Percentiles rank a stretch among this genome's conserved stretches.
phyloP scores from a whole-genome alignment of 2,329 filamentous ascomycete genomes.

The Taxawa tesnikishii region DNA sequence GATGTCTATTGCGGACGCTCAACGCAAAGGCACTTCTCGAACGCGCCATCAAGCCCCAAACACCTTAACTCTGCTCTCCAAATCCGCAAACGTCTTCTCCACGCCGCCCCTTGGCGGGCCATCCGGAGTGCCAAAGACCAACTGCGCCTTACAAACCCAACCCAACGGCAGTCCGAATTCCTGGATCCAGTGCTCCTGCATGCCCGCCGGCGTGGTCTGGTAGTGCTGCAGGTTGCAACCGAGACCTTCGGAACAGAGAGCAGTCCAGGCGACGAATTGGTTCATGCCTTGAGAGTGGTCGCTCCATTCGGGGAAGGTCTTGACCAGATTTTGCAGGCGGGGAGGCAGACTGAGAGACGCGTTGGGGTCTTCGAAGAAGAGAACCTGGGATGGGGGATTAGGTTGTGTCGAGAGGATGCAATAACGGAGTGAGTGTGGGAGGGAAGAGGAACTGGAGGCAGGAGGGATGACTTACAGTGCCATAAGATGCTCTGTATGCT shows the following conservation, averaged over 20 bases:
- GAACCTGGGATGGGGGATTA: too few relatives aligned
- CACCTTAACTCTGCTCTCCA: constrained; percentile 18
- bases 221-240: constrained; percentile 18
- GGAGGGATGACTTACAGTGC: constrained; percentile 15
- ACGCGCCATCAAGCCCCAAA: too few relatives aligned
- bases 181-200: constrained; percentile 13
- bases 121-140: constrained; percentile 16
- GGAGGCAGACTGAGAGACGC: too few relatives aligned
- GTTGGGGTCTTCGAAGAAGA: constrained; percentile 3
- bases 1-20: too few relatives aligned
- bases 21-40: too few relatives aligned
- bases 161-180: constrained; percentile 14
- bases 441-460: too few relatives aligned
- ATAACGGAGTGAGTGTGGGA: too few relatives aligned
- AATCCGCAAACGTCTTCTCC: constrained; percentile 16
- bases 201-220: too few relatives aligned
- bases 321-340: too few relatives aligned
- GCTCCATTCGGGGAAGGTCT: too few relatives aligned
- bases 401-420: too few relatives aligned
- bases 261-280: constrained; percentile 13
- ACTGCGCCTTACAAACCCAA: constrained; percentile 15
- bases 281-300: too few relatives aligned
- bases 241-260: constrained; percentile 15
- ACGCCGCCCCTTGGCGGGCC: constrained; percentile 11
- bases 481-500: constrained; percentile 11